These are phyloP conservation scores for Cercophora samala DNA, from an alignment of 495 filamentous ascomycete species.

Conservation along the genomic window DNA sequence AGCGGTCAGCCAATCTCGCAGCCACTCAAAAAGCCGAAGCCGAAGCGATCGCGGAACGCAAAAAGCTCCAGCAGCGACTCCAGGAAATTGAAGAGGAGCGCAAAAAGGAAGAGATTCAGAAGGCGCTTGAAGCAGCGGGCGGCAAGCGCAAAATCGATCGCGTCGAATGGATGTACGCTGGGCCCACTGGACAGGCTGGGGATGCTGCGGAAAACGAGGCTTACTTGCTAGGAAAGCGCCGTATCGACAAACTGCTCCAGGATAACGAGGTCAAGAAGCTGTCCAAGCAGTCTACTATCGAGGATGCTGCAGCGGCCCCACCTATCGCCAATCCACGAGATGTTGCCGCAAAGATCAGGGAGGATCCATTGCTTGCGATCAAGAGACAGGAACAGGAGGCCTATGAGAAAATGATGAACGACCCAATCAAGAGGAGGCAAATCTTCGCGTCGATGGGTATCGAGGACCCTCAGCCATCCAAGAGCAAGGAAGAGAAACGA, in stretches of 20 bases:
- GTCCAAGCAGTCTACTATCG: constrained; percentile 71
- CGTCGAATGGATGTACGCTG: constrained; percentile 98
- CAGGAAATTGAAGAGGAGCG: constrained; percentile 95
- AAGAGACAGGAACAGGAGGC: constrained; percentile 89
- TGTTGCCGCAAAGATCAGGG: constrained; percentile 75
- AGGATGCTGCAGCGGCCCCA: constrained; percentile 58
- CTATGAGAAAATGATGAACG: constrained; percentile 84
- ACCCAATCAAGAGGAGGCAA: constrained; percentile 67
- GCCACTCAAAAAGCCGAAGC: constrained; percentile 58
- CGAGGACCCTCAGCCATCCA: constrained; percentile 43
- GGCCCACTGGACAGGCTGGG: constrained; percentile 74
- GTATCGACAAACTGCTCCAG: constrained; percentile 86
- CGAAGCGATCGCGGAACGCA: constrained; percentile 92
- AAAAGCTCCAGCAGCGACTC: constrained; percentile 74
- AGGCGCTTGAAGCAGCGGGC: constrained; percentile 84
- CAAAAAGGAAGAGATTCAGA: constrained; percentile 84
- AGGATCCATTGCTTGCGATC: constrained; percentile 87
- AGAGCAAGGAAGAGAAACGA: constrained; percentile 46
- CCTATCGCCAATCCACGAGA: constrained; percentile 63
- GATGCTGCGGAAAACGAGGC: constrained; percentile 92
- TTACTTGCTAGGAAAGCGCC: constrained; percentile 85
- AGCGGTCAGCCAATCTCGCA: constrained; percentile 36
- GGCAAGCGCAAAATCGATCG: constrained; percentile 68
- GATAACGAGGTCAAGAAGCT: constrained; percentile 76
- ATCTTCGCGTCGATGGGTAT: constrained; percentile 60